Base-by-base conservation (phyloP, 176 grass and related monocot species). In the Puccinellia tenuiflora region DNA sequence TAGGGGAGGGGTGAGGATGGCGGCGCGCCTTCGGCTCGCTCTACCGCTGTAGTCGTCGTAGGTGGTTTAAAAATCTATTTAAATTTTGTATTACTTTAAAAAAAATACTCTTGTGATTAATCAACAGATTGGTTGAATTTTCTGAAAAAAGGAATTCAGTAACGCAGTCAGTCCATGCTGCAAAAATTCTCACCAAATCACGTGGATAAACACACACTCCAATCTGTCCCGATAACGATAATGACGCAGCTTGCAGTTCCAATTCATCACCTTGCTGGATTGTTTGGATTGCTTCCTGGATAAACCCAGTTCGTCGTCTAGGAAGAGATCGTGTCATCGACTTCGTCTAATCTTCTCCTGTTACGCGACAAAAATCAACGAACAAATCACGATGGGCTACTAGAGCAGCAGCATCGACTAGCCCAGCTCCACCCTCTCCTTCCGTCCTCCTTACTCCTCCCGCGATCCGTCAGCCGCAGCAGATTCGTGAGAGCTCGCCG, bases 341-440 rank as follows among this genome's bases (percentile, higher is more conserved):
- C 71, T 52, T 20, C 46, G 16, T 33, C 26, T 51, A 52, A 74
- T 74, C 71, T 50, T 50, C 5, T 43, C 6, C 37, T 22, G 26
- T 30, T 46, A 76, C 50, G 73, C 50, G 73, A 76, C 73, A 76
- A 76, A 54, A 47, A 43, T n/a, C 46, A 75, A 75, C 46, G n/a
- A 29, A 75, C 9, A 61, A 50, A 50, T 65, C 0, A 50, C 28
- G 5, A 34, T 22, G 73, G 30, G 20, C 51, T 62, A 76, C 31
- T 66, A 66, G 39, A 9, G 42, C 39, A 28, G 54, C 76, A 61
- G 76, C 14, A 34, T 33, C 85, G 55, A 1, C 55, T 76, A 28
- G 30, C 71, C 71, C 73, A 68, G 61, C 65, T 45, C 34, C 24
- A 5, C 18, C 70, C 9, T 26, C 51, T 62, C 79, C 35, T 48